Percentiles rank a stretch among this genome's conserved stretches.
Evolutionary conservation across 441 rosid genomes (phyloP).

Genomic region (Hypseocharis bilobata): DNA sequence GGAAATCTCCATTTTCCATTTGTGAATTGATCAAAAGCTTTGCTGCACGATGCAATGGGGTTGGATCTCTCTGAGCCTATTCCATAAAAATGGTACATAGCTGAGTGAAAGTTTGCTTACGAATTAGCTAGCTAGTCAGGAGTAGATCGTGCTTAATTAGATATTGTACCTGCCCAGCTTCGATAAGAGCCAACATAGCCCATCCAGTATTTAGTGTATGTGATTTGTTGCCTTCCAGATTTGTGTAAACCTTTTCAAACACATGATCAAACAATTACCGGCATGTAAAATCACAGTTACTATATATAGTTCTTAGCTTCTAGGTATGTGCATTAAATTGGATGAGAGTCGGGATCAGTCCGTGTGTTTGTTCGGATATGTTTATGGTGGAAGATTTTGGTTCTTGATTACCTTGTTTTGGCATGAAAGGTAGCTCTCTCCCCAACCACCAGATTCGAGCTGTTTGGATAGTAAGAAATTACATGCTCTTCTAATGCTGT

Average conservation of each 20-base stretch:
- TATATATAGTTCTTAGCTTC: not conserved
- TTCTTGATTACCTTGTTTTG: conserved; percentile 51
- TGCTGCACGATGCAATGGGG: conserved; percentile 50
- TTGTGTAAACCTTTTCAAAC: conserved; percentile 35
- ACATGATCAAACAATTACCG: not conserved
- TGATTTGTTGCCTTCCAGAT: conserved; percentile 48
- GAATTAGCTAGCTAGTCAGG: no score
- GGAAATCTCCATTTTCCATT: conserved; percentile 23
- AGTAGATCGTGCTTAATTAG: no score
- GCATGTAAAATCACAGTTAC: not conserved
- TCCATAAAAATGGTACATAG: not conserved
- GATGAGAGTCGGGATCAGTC: no score
- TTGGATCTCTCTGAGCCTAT: conserved; percentile 38
- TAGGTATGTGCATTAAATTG: not conserved
- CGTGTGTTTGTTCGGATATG: no score
- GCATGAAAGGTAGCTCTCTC: conserved; percentile 88
- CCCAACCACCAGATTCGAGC: conserved; percentile 81
- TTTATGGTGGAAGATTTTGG: not conserved
- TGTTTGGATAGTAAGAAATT: conserved; percentile 67
- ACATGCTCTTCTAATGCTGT: conserved; percentile 41
- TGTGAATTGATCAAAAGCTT: conserved; percentile 38
- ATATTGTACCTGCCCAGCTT: conserved; percentile 56
- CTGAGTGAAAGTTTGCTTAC: no score
- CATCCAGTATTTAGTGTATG: conserved; percentile 71
- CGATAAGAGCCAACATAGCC: conserved; percentile 75